phyloP scores from a whole-genome alignment of 495 filamentous ascomycete genomes.

The Rusavskia elegans region DNA sequence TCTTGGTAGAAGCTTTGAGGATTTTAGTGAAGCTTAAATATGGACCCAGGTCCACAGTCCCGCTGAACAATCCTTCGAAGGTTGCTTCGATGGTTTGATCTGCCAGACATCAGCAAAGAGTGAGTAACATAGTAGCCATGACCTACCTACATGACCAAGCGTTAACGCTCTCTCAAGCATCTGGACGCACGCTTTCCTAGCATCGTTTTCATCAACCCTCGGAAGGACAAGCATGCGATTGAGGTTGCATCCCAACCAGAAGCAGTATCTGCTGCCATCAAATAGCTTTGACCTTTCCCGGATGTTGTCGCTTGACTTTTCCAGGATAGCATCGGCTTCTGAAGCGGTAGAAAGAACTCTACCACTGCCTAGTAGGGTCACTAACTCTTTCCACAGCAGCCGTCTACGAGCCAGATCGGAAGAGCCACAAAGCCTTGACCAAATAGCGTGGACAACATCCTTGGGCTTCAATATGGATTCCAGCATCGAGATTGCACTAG shows the following conservation, averaged over 20 bases:
- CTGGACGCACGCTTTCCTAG: conserved; percentile 38
- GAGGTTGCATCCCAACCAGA: conserved; percentile 67
- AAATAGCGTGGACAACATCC: conserved; percentile 36
- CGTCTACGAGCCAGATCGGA: conserved; percentile 15
- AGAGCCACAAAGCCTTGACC: conserved; percentile 25
- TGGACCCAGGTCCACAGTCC: conserved; percentile 12
- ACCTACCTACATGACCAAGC: conserved; percentile 59
- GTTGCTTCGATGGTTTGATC: conserved; percentile 39
- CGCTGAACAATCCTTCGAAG: conserved; percentile 29
- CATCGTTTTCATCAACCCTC: conserved; percentile 19
- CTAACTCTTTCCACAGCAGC: conserved; percentile 44
- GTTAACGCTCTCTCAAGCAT: conserved; percentile 49
- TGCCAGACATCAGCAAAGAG: conserved; percentile 19
- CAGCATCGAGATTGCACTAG: conserved; percentile 28
- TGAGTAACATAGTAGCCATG: not conserved
- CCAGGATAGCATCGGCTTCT: conserved; percentile 49
- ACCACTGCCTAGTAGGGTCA: conserved; percentile 51
- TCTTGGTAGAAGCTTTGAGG: conserved; percentile 40
- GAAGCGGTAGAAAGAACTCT: conserved; percentile 56
- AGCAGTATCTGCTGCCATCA: conserved; percentile 43
- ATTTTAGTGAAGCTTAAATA: conserved; percentile 29
- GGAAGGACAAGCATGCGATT: conserved; percentile 26
- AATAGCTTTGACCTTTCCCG: conserved; percentile 41
- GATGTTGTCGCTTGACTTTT: conserved; percentile 17
- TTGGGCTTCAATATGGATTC: conserved; percentile 40